Evolutionary conservation across 1,284 basidiomycete genomes (phyloP), one percentile per base, ranked within the genome.

Genomic region (Lentinula novae-zelandiae): DNA sequence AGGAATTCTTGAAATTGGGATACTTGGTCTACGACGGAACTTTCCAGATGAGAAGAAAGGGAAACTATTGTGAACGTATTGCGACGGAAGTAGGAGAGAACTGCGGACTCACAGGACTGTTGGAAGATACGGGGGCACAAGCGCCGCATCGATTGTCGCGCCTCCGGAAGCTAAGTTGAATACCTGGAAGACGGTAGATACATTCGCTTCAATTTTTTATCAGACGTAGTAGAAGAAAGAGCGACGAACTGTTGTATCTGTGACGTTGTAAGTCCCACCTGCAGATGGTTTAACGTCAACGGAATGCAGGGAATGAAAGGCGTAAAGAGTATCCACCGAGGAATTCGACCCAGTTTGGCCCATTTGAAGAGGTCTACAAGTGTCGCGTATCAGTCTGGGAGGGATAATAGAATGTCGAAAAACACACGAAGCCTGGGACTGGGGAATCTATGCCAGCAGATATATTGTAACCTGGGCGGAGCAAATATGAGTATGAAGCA

Each of bases 21-120:
- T 4, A 87, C 84, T 68, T 88, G 85, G 62, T 86, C 81, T 1
- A 86, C 85, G 55, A 87, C 72, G 0, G 84, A 86, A 60, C 85
- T 87, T 53, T 8, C 27, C 27, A 27, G 27, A 27, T 33, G 36
- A 50, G 5, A 17, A 7, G 17, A 6, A 53, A 33, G 36, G 5
- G 55, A 5, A 53, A 46, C 53, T 46, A 31, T 13, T 10, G 9
- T 9, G n/a, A 40, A 33, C 8, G 4, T 34, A 15, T 7, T 42
- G 13, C 7, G 12, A n/a, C n/a, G 31, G 5, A 42, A n/a, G 12
- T 42, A 46, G 5, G 13, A 44, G 42, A 12, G 17, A 13, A 10
- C 31, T 42, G 38, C 20, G 40, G 22, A 58, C 69, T 44, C 61
- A 86, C 83, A 82, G 67, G 1, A 86, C 84, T 3, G 80, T 83